A percentile compares a stretch with the other conserved stretches of the same genome.
phyloP scores from a whole-genome alignment of 2,329 filamentous ascomycete species.

The Colletotrichum australisinense region DNA sequence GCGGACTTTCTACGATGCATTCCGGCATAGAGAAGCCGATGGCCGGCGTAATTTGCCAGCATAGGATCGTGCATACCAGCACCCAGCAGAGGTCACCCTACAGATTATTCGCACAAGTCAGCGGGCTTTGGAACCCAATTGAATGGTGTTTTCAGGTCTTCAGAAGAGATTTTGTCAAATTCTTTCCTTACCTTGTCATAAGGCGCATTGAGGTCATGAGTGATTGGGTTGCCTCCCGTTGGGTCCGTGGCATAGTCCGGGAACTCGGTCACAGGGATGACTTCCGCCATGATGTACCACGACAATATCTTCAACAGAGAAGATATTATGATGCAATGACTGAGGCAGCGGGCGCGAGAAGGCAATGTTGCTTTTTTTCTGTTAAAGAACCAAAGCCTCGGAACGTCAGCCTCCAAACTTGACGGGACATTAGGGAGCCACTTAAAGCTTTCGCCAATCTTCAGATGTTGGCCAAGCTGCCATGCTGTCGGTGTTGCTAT shows the following conservation, averaged over 20 bases:
- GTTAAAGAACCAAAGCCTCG: background rate
- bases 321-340: background rate
- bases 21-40: conserved; percentile 52
- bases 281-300: conserved; percentile 24
- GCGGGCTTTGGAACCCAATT: too few relatives aligned
- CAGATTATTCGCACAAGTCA: background rate
- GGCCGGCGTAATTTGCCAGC: conserved; percentile 52
- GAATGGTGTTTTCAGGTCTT: too few relatives aligned
- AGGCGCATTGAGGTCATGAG: conserved; percentile 54
- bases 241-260: conserved; percentile 53
- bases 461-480: background rate
- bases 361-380: background rate
- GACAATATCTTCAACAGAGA: background rate
- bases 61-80: conserved; percentile 49
- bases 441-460: conserved; percentile 7
- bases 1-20: conserved; percentile 51
- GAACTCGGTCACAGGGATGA: conserved; percentile 47
- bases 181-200: conserved; percentile 51
- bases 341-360: background rate
- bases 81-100: conserved; percentile 57
- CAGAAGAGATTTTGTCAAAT: background rate
- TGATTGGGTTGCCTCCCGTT: conserved; percentile 55
- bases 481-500: background rate
- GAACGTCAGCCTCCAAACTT: background rate
- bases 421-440: background rate